A percentile compares a stretch with the other conserved stretches of the same genome.
These are phyloP conservation scores for Blakeslea trispora DNA, from an alignment of 371 early-diverging fungal genomes.

Conservation along the genomic window DNA sequence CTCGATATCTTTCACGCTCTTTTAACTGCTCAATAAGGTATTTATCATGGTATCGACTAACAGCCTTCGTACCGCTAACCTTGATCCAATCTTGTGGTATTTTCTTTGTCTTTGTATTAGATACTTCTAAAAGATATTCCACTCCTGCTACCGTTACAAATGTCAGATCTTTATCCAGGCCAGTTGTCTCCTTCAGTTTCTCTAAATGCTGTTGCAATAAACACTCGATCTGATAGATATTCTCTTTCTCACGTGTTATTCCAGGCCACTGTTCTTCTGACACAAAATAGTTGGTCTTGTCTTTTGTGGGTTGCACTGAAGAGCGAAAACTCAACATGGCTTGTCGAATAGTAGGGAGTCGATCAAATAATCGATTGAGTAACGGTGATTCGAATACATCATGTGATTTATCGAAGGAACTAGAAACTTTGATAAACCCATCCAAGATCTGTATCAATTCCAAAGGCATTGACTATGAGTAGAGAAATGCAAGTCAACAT, in stretches of 20 bases:
- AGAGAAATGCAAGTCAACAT: not conserved
- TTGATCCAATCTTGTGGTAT: slow-evolving; percentile 80
- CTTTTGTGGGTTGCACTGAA: slow-evolving; percentile 30
- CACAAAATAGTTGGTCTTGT: slow-evolving; percentile 53
- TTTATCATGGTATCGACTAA: slow-evolving; percentile 84
- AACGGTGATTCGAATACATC: slow-evolving; percentile 35
- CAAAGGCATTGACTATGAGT: slow-evolving; percentile 53
- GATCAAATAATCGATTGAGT: slow-evolving; percentile 42
- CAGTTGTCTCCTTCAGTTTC: slow-evolving; percentile 41
- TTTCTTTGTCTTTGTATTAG: slow-evolving; percentile 55
- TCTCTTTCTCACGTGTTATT: slow-evolving; percentile 38
- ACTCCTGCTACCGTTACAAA: slow-evolving; percentile 62
- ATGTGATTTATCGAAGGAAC: slow-evolving; percentile 18
- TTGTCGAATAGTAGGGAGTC: slow-evolving; percentile 36
- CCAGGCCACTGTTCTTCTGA: slow-evolving; percentile 59
- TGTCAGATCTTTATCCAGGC: slow-evolving; percentile 42
- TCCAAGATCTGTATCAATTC: slow-evolving; percentile 60
- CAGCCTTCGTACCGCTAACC: slow-evolving; percentile 77
- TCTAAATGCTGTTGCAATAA: slow-evolving; percentile 51
- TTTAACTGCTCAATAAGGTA: slow-evolving; percentile 63
- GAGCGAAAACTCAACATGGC: slow-evolving; percentile 39
- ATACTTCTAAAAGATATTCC: slow-evolving; percentile 52
- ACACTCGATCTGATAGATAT: slow-evolving; percentile 46
- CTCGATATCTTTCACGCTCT: slow-evolving; percentile 73
- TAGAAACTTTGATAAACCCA: slow-evolving; percentile 51